phyloP scores from a whole-genome alignment of 768 basidiomycete species.

The Exsudoporus frostii region DNA sequence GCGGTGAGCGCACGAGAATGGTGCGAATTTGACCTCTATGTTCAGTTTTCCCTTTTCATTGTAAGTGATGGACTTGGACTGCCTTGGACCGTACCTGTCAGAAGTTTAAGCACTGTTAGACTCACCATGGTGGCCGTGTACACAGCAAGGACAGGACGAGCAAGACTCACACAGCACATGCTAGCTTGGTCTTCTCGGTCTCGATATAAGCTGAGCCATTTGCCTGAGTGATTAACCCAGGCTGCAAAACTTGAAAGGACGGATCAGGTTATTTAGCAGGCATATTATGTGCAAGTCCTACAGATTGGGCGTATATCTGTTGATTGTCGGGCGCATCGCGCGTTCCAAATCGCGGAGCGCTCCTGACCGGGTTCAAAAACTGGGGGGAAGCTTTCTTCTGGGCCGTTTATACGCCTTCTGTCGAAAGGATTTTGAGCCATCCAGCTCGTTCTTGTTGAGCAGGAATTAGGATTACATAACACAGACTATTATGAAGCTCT shows the following conservation, averaged over 20 bases:
- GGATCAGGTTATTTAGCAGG: conserved; percentile 2
- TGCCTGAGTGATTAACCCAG: conserved; percentile 88
- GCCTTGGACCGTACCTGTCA: conserved; percentile 77
- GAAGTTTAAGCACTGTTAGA: conserved; percentile 3
- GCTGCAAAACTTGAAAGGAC: conserved; percentile 67
- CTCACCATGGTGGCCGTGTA: neutral
- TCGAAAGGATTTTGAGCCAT: conserved; percentile 67
- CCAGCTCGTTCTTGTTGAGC: neutral
- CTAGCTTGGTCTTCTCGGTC: conserved; percentile 86
- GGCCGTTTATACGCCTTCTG: conserved; percentile 86
- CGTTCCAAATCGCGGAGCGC: conserved; percentile 10
- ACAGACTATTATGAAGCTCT: conserved; percentile 69
- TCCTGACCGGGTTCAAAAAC: conserved; percentile 46
- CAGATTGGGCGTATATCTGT: conserved; percentile 84
- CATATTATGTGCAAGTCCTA: conserved; percentile 35
- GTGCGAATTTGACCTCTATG: conserved; percentile 95
- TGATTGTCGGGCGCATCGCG: conserved; percentile 50
- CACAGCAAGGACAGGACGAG: neutral
- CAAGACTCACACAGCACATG: conserved; percentile 84
- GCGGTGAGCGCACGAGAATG: conserved; percentile 79
- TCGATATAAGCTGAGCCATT: conserved; percentile 98
- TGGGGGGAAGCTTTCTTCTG: conserved; percentile 76
- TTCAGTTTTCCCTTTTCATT: conserved; percentile 87
- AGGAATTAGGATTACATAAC: conserved; percentile 21
- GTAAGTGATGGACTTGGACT: conserved; percentile 76